Evolutionary conservation across 1,139 yeast genomes (phyloP), one percentile per base, ranked within the genome.

Genomic region (Debaryomyces nepalensis): DNA sequence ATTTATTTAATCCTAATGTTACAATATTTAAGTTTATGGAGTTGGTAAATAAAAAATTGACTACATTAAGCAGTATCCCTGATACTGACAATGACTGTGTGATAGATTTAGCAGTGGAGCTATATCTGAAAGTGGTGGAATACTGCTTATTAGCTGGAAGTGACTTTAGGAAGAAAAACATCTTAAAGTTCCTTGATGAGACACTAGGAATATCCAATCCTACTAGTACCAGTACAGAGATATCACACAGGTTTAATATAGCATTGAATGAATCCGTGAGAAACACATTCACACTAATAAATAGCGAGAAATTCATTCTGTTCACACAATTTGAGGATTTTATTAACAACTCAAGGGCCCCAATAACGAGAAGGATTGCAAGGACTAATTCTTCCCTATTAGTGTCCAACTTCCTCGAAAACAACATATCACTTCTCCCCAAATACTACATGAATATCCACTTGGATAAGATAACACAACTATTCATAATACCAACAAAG

Each of bases 31-130:
- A 61, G 35, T 51, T 70, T 14, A 60, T 68, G 33, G 76, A 70
- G 27, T 57, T 71, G 46, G 59, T 70, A 19, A 68, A 69, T 46
- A 70, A 70, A 47, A 72, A 72, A 48, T 51, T 70, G 35, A 52
- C 64, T n/a, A 47, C 63, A 15, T 43, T 61, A 2, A 62, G 59
- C 32, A 48, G 52, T 34, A 34, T 55, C 6, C 53, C 59, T 3
- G 40, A 39, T 26, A 40, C 34, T 2, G 37, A 31, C 10, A 27
- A 39, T 19, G 45, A 38, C n/a, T 14, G 34, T 31, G 37, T 42
- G 19, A 39, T 26, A 37, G 41, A 36, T 12, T 26, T 18, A 37
- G 48, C 24, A 5, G 40, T 20, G 5, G 39, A 41, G n/a, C 7
- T 41, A 14, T 37, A 37, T 18, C 23, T 41, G 22, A 41, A 41